Evolutionary conservation across 2,329 filamentous ascomycete genomes (phyloP).

Genomic region (Aspergillus intermedius): DNA sequence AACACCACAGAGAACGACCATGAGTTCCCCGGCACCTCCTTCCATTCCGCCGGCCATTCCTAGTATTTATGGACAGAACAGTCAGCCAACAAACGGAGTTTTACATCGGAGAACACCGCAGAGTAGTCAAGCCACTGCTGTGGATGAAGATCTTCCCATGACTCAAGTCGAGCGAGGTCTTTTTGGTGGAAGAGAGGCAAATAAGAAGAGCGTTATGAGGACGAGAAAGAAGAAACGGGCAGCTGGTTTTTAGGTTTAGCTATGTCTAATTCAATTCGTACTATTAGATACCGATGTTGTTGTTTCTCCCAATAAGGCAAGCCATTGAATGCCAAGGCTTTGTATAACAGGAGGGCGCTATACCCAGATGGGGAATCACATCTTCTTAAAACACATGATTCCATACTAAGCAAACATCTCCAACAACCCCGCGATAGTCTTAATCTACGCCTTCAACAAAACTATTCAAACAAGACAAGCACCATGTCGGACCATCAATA

Average conservation of each 20-base stretch:
- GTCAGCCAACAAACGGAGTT: constrained; percentile 22
- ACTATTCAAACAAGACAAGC: not conserved
- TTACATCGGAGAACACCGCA: constrained; percentile 14
- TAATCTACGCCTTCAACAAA: not conserved
- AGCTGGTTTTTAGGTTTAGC: constrained; percentile 31
- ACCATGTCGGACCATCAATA: constrained; percentile 72
- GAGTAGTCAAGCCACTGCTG: constrained; percentile 29
- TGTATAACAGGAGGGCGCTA: not conserved
- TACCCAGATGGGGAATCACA: not conserved
- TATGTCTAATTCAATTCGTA: no score
- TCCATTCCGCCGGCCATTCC: constrained; percentile 20
- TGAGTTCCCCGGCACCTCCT: constrained; percentile 12
- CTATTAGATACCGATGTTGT: no score
- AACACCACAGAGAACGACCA: constrained; percentile 11
- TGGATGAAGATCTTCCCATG: constrained; percentile 30
- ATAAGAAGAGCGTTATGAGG: constrained; percentile 21
- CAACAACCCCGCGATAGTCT: not conserved
- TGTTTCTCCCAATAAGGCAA: no score
- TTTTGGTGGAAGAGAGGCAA: constrained; percentile 32
- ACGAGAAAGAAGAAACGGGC: constrained; percentile 34
- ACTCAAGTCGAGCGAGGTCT: constrained; percentile 35
- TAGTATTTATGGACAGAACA: constrained; percentile 24
- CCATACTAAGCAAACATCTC: not conserved
- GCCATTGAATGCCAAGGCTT: no score
- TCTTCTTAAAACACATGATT: not conserved